phyloP scores from a whole-genome alignment of 192 early-diverging fungal species.

The Coemansia sp. region DNA sequence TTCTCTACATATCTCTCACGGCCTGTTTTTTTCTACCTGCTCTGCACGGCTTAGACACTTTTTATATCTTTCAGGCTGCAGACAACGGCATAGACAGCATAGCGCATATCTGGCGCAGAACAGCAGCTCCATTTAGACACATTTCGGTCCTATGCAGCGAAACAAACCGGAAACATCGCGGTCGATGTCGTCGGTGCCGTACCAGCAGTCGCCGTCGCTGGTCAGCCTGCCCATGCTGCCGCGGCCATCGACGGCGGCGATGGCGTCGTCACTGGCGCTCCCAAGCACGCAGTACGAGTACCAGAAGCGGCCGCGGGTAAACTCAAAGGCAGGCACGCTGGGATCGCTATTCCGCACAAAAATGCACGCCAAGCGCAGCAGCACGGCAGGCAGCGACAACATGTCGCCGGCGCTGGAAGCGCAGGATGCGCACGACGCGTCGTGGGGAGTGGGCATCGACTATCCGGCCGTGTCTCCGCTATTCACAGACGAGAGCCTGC shows the following conservation, averaged over 20 bases:
- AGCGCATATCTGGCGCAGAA: too few relatives aligned
- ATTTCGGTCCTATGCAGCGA: slow-evolving; percentile 21
- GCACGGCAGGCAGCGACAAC: slow-evolving; percentile 31
- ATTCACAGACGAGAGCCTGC: slow-evolving; percentile 45
- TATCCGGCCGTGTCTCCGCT: slow-evolving; percentile 41
- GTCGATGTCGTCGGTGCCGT: slow-evolving; percentile 40
- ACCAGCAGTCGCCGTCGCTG: slow-evolving; percentile 49
- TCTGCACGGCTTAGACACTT: too few relatives aligned
- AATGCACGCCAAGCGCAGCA: slow-evolving; percentile 33
- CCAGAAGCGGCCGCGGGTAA: slow-evolving; percentile 38
- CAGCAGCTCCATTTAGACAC: too few relatives aligned
- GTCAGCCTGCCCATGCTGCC: slow-evolving; percentile 51
- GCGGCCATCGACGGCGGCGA: slow-evolving; percentile 36
- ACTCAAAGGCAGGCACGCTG: slow-evolving; percentile 39
- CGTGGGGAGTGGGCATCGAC: slow-evolving; percentile 40
- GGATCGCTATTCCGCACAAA: slow-evolving; percentile 45
- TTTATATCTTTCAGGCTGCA: too few relatives aligned
- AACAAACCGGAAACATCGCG: slow-evolving; percentile 46
- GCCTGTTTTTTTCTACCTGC: too few relatives aligned
- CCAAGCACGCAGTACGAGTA: slow-evolving; percentile 2
- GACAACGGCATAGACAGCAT: too few relatives aligned
- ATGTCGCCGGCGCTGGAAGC: slow-evolving; percentile 33
- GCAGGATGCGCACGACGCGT: slow-evolving; percentile 12
- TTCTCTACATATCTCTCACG: too few relatives aligned
- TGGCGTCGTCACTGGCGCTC: slow-evolving; percentile 31